These are phyloP conservation scores for Cladosporium sp. DNA, from an alignment of 2,329 filamentous ascomycete species.

Conservation along the genomic window DNA sequence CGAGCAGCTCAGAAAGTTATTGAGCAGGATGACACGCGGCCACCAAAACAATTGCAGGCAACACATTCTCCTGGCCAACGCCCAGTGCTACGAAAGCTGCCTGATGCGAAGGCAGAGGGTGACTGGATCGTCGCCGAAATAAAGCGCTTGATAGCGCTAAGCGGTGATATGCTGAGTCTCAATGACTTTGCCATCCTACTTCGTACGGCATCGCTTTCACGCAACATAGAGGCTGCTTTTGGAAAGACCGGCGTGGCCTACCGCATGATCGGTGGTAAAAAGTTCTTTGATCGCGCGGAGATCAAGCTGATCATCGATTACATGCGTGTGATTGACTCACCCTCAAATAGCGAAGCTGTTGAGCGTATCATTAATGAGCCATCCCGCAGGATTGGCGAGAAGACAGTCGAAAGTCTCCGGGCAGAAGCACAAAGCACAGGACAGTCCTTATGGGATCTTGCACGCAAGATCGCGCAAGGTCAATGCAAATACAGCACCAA, in stretches of 20 bases:
- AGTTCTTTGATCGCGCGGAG: slow-evolving; percentile 88
- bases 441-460: slow-evolving; percentile 70
- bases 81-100: slow-evolving; percentile 75
- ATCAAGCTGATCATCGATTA: slow-evolving; percentile 87
- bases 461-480: slow-evolving; percentile 57
- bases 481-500: slow-evolving; percentile 49
- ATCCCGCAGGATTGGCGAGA: slow-evolving; percentile 73
- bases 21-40: slow-evolving; percentile 78
- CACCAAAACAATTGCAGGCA: slow-evolving; percentile 72
- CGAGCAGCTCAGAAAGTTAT: slow-evolving; percentile 78
- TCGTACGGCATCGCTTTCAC: slow-evolving; percentile 76
- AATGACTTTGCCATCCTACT: slow-evolving; percentile 83
- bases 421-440: slow-evolving; percentile 70
- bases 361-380: slow-evolving; percentile 82
- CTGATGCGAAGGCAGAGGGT: slow-evolving; percentile 68
- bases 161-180: slow-evolving; percentile 66
- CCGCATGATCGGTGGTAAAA: slow-evolving; percentile 83
- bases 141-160: slow-evolving; percentile 63
- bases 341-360: slow-evolving; percentile 81
- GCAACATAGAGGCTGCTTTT: slow-evolving; percentile 79
- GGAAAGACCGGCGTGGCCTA: slow-evolving; percentile 81
- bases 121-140: slow-evolving; percentile 88
- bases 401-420: slow-evolving; percentile 68
- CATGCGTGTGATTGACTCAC: slow-evolving; percentile 76
- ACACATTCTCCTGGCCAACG: slow-evolving; percentile 75